Evolutionary conservation across 768 basidiomycete genomes (phyloP).

Genomic region (Russula vinacea): DNA sequence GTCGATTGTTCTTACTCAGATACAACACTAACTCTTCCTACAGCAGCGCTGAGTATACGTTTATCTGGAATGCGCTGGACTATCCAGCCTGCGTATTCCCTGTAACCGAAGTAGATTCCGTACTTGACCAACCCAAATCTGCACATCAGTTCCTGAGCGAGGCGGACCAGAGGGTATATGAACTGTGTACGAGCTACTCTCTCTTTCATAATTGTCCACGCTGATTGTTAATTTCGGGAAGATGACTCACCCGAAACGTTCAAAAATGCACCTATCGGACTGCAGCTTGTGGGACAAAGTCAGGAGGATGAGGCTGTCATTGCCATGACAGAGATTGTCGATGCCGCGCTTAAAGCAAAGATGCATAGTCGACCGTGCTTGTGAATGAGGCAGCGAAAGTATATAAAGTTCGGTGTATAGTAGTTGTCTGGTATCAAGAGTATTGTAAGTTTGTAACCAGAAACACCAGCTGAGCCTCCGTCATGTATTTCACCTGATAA

Average conservation of each 20-base stretch:
- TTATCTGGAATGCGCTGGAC: slow-evolving; percentile 48
- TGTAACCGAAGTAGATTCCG: slow-evolving; percentile 46
- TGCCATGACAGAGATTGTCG: slow-evolving; percentile 46
- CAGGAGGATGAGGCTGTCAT: slow-evolving; percentile 55
- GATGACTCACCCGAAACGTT: slow-evolving; percentile 38
- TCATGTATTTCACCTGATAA: too few relatives aligned
- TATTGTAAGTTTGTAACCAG: neutral
- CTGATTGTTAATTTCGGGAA: slow-evolving; percentile 5
- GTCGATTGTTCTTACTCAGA: neutral
- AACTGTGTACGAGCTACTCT: slow-evolving; percentile 41
- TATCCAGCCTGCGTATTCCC: slow-evolving; percentile 47
- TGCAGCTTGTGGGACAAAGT: slow-evolving; percentile 49
- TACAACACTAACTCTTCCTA: slow-evolving; percentile 12
- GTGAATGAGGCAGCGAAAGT: neutral
- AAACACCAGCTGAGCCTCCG: too few relatives aligned
- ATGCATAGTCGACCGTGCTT: neutral
- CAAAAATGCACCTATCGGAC: slow-evolving; percentile 44
- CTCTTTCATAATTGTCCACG: neutral
- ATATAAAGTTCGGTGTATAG: neutral
- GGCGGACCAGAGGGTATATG: slow-evolving; percentile 45
- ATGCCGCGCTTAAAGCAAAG: slow-evolving; percentile 37
- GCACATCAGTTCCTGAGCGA: slow-evolving; percentile 43
- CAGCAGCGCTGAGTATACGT: slow-evolving; percentile 46
- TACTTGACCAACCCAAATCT: slow-evolving; percentile 38
- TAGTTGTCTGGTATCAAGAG: neutral